A percentile compares a stretch with the other conserved stretches of the same genome.
phyloP scores from a whole-genome alignment of 257 asterid genomes.

The Rehmannia glutinosa region DNA sequence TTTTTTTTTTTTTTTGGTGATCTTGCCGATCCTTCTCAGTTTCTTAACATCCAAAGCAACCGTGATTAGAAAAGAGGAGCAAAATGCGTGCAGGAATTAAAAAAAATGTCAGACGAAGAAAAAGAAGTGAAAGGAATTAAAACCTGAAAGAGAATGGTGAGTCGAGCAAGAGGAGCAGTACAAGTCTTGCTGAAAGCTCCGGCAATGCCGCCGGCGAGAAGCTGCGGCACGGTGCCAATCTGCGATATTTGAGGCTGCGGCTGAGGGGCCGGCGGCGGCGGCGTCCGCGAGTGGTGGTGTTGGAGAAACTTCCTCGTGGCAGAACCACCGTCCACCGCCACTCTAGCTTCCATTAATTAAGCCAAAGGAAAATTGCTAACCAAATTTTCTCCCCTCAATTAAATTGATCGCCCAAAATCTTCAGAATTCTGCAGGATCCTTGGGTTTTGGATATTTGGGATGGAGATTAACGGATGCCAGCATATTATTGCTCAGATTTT shows the following conservation, averaged over 20 bases:
- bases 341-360: constrained; percentile 59
- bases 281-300: constrained; percentile 29
- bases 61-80: neutral
- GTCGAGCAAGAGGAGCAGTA: constrained; percentile 80
- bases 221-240: constrained; percentile 71
- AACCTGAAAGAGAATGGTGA: constrained; percentile 80
- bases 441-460: neutral
- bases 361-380: neutral
- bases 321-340: constrained; percentile 58
- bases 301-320: constrained; percentile 46
- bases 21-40: neutral
- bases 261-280: constrained; percentile 26
- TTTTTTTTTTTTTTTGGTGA: too few relatives aligned
- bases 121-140: neutral
- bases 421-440: constrained; percentile 3
- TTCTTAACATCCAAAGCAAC: neutral
- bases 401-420: neutral
- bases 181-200: constrained; percentile 82
- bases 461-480: neutral
- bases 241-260: constrained; percentile 44
- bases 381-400: neutral
- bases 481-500: neutral
- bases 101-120: neutral
- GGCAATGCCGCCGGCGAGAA: constrained; percentile 72
- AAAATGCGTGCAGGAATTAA: neutral